Base-by-base conservation (phyloP, 371 early-diverging fungal species). In the Mucor piriformis region DNA sequence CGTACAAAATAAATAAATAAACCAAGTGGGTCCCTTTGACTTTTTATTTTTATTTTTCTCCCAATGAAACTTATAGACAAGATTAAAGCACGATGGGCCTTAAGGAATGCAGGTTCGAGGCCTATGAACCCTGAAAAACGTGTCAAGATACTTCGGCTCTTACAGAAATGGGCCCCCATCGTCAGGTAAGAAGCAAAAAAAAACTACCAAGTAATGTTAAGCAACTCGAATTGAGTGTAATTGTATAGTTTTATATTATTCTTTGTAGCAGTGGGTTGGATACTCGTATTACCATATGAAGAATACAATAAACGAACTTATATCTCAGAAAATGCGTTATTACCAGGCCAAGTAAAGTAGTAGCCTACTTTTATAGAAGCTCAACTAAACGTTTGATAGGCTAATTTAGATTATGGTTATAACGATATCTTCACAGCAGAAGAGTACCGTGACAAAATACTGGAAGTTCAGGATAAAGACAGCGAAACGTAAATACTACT, bases 251-350 rank as follows among this genome's bases (percentile, higher is more conserved):
- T 81, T 38, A 21, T 77, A 10, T 64, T 86, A 38, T 82, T 79
- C 46, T 57, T 81, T 47, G 68, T 83, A 13, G 85, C 77, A 7
- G 66, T 82, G 55, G 52, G 61, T 16, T 82, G 83, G 83, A 61
- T 87, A 0, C 62, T 84, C 13, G 52, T 79, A 18, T 58, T 86
- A 7, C 83, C 85, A 13, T 76, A 79, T 40, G 77, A 83, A 47
- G 66, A 65, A 16, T 87, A 81, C 55, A 86, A 75, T 53, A 82
- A 79, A 59, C 47, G 55, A 20, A 87, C 88, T 0, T 89, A 90
- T 64, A 74, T 88, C 10, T 89, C 89, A 1, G 95, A 95, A 71
- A 95, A 92, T 54, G 94, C 95, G 3, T 71, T 95, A 60, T 70
- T 93, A 52, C 90, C 89, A 13, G 92, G 86, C 47, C 83, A 85